Base-by-base conservation (phyloP, 2,329 filamentous ascomycete species). In the Verticillium zaregamsianum region DNA sequence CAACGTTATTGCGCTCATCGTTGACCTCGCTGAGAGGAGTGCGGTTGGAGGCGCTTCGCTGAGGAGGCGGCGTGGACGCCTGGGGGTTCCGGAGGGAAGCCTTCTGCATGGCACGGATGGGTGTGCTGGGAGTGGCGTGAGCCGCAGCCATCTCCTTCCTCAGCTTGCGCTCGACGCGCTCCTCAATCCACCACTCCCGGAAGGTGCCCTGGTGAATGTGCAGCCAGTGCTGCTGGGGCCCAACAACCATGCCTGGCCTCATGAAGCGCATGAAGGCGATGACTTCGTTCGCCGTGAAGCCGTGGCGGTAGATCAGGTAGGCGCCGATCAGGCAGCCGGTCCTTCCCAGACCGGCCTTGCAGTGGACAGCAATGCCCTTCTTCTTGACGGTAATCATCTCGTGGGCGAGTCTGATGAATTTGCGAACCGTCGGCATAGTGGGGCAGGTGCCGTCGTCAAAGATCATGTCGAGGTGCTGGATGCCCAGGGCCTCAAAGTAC, bases 201-300 rank as follows among this genome's bases (percentile, higher is more conserved):
- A 99, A 99, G 39, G 91, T 89, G 39, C 91, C 91, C 77, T 99
- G 95, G 79, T 99, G 97, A 65, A 99, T 85, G 73, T 99, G 95
- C 60, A 99, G 85, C 95, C 95, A 99, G 78, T 99, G 95, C 78
- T 99, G 95, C 74, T 99, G 95, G 45, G 95, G 95, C 0, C 95
- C 95, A 59, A 99, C 95, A 7, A 99, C 95, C 95, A 99, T 99
- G 59, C 95, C 95, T 0, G 95, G 95, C 62, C 94, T 86, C 94
- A 98, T 98, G 79, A 99, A 99, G 64, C 94, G 89, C 94, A 99
- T 98, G 76, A 93, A 99, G 3, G 93, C 91, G 73, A 98, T 98
- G 70, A 97, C 87, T 78, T 97, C 94, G 72, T 98, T 97, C 66
- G 95, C 95, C 6, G 94, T 98, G 77, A 98, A 99, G 62, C 92